Conservation (phyloP, 1,139 yeast genomes). For the Zhuliangozyma blackwelliae region DNA sequence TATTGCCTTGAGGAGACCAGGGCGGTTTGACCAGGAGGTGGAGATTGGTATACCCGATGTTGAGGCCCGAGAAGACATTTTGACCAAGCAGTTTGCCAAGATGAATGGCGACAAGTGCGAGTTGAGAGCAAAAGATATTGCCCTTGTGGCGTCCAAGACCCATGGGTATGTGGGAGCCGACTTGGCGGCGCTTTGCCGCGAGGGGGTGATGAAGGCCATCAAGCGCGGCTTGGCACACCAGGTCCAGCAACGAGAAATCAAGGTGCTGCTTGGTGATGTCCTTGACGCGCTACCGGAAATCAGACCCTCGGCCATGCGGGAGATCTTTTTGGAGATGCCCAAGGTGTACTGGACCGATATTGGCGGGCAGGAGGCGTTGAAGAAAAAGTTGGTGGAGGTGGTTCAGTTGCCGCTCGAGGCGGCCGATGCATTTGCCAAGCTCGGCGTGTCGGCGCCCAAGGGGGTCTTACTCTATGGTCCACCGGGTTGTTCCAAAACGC, state of each 20-base stretch:
- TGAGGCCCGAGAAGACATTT: slow-evolving; percentile 60
- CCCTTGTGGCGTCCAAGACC: slow-evolving; percentile 60
- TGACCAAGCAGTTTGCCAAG: slow-evolving; percentile 53
- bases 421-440: slow-evolving; percentile 63
- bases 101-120: slow-evolving; percentile 58
- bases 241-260: slow-evolving; percentile 21
- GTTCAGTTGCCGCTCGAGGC: slow-evolving; percentile 90
- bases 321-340: slow-evolving; percentile 89
- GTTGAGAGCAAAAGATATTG: slow-evolving; percentile 51
- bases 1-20: slow-evolving; percentile 50
- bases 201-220: slow-evolving; percentile 82
- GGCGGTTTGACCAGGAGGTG: slow-evolving; percentile 84
- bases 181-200: slow-evolving; percentile 79
- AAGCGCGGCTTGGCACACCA: slow-evolving; percentile 44
- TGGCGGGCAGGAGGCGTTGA: slow-evolving; percentile 88
- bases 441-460: slow-evolving; percentile 88
- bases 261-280: slow-evolving; percentile 48
- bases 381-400: slow-evolving; percentile 77
- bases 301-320: slow-evolving; percentile 96
- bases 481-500: slow-evolving; percentile 93
- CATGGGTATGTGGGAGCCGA: slow-evolving; percentile 75
- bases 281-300: slow-evolving; percentile 68
- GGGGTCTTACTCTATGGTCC: slow-evolving; percentile 92
- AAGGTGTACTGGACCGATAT: slow-evolving; percentile 91
- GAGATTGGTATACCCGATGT: slow-evolving; percentile 77